Base-by-base conservation (phyloP, 257 asterid genomes). In the Nicotiana tomentosiformis region DNA sequence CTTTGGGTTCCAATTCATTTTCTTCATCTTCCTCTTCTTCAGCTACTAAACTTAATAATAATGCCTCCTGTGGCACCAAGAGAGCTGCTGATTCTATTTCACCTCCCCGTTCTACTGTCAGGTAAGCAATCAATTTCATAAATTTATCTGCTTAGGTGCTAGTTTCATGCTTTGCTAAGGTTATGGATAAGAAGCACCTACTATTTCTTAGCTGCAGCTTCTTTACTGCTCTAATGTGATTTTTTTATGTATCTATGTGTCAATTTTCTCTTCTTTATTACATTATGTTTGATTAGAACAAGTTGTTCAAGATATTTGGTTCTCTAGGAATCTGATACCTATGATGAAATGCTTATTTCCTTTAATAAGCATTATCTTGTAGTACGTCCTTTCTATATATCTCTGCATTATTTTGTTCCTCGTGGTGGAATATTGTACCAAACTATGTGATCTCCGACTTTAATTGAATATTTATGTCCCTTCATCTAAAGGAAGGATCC, bases 81-180 rank as follows among this genome's bases (percentile, higher is more conserved):
- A 88, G 98, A 84, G 85, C 88, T 62, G 98, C 97, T 33, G 95
- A 92, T 37, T 90, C 98, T n/a, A 82, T 89, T 81, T 93, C 99
- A 2, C 98, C 98, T 76, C 93, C 97, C 4, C 96, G 93, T 80
- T 87, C 96, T 66, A 90, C 87, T 56, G 84, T 91, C 81, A 90
- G 95, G 96, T 92, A 69, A 37, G 65, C 65, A 7, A 18, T 58
- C 4, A 58, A 58, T 68, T 68, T 70, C 17, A 20, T 39, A 11
- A 8, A 43, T 43, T 39, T 55, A 39, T 39, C 5, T 39, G 57
- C 11, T 43, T n/a, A 70, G 55, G 32, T 37, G 56, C 18, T 37
- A 37, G 32, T 43, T 68, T 68, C 55, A 70, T 43, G 35, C 43
- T 39, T 43, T 72, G 12, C 12, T 0, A 7, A 18, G 29, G 4